Conservation (phyloP, 441 rosid genomes). For the Theobroma grandiflorum region DNA sequence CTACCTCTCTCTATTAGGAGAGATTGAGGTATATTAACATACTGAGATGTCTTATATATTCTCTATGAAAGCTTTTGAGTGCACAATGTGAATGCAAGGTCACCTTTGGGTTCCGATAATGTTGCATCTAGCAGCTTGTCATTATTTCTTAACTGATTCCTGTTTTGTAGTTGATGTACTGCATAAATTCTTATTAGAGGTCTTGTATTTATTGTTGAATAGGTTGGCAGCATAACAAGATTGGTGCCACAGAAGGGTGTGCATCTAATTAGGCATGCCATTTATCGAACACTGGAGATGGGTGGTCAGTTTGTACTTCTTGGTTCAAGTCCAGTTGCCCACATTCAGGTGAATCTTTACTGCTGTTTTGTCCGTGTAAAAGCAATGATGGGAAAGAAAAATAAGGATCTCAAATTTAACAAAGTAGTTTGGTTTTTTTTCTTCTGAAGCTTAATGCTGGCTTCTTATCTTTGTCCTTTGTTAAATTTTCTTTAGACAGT, state of each 20-base stretch:
- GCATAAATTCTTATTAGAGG: not conserved
- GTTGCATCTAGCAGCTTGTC: not conserved
- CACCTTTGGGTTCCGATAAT: not conserved
- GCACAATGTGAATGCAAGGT: not conserved
- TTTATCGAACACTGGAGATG: conserved; percentile 87
- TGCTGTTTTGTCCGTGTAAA: not conserved
- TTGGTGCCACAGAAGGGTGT: conserved; percentile 97
- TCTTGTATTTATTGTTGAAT: conserved; percentile 16
- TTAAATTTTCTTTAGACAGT: not conserved
- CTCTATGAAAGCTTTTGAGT: not conserved
- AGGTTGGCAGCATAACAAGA: conserved; percentile 98
- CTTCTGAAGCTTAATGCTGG: not conserved
- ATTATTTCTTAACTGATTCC: not conserved
- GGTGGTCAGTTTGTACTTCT: conserved; percentile 96
- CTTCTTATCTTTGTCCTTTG: not conserved
- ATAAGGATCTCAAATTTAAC: not conserved
- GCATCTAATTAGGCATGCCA: conserved; percentile 95
- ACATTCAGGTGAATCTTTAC: conserved; percentile 71
- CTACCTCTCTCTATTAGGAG: not conserved
- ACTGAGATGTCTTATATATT: not conserved
- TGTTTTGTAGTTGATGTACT: not conserved
- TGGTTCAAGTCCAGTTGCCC: conserved; percentile 98
- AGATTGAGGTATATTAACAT: not conserved
- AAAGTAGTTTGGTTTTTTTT: not conserved
- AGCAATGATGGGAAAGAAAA: conserved; percentile 1